Evolutionary conservation across 2,329 filamentous ascomycete species (phyloP).

Genomic region (Colletotrichum sp.): DNA sequence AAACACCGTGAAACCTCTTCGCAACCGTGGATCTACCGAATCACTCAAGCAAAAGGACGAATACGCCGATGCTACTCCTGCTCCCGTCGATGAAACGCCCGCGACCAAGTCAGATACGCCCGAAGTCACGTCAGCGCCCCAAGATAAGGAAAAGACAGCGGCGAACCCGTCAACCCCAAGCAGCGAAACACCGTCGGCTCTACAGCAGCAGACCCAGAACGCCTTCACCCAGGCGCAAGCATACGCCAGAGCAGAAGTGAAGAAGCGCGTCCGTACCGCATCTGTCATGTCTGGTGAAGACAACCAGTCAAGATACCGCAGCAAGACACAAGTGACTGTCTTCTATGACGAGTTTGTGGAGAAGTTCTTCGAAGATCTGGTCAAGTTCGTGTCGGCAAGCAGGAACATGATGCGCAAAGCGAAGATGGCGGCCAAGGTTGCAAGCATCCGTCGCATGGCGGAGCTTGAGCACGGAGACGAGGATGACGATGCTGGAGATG

Average conservation of each 20-base stretch:
- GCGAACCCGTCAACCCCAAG: slow-evolving; percentile 33
- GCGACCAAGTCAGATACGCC: not conserved
- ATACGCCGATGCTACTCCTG: slow-evolving; percentile 16
- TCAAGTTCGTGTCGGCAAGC: slow-evolving; percentile 80
- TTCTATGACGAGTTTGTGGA: slow-evolving; percentile 92
- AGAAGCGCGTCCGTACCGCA: slow-evolving; percentile 55
- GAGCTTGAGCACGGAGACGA: slow-evolving; percentile 55
- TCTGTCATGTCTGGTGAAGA: slow-evolving; percentile 58
- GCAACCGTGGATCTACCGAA: slow-evolving; percentile 59
- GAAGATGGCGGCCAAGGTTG: slow-evolving; percentile 81
- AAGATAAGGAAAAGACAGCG: not conserved
- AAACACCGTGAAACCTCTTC: slow-evolving; percentile 44
- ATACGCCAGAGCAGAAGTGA: slow-evolving; percentile 51
- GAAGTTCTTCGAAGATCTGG: slow-evolving; percentile 79
- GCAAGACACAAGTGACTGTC: slow-evolving; percentile 81
- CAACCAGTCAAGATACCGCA: slow-evolving; percentile 64
- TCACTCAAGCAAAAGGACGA: slow-evolving; percentile 58
- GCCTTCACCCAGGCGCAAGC: slow-evolving; percentile 50
- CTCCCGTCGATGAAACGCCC: not conserved
- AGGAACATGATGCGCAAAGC: slow-evolving; percentile 87
- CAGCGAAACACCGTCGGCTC: slow-evolving; percentile 37
- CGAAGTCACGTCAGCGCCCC: not conserved
- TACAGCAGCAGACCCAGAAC: slow-evolving; percentile 47
- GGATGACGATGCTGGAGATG: slow-evolving; percentile 43
- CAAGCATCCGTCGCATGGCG: slow-evolving; percentile 65